phyloP scores from a whole-genome alignment of 2,329 filamentous ascomycete species.

The Beauveria pseudobassiana region DNA sequence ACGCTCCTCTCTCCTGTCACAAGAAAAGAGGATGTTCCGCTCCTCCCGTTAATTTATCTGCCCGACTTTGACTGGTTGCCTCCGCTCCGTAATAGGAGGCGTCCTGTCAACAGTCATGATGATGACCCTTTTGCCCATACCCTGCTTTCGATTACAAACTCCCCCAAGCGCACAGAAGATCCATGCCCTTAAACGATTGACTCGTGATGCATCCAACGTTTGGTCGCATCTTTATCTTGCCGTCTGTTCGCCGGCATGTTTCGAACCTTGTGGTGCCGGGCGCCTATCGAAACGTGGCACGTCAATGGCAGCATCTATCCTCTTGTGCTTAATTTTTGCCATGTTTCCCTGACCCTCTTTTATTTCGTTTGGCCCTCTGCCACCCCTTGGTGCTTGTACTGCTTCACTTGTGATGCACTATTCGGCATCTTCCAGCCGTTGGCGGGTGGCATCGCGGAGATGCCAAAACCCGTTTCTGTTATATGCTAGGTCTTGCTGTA shows the following conservation, averaged over 20 bases:
- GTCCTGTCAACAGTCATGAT: not conserved
- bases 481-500: not conserved
- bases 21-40: not conserved
- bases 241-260: slow-evolving; percentile 1
- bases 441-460: slow-evolving; percentile 1
- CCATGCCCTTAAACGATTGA: too few species aligned
- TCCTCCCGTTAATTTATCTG: slow-evolving; percentile 1
- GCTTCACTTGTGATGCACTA: slow-evolving; percentile 1
- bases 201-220: not conserved
- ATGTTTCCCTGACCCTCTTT: not conserved
- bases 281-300: not conserved
- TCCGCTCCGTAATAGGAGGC: not conserved
- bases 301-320: not conserved
- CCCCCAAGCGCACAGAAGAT: not conserved
- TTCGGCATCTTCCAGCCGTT: slow-evolving; percentile 10
- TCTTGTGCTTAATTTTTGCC: slow-evolving; percentile 3
- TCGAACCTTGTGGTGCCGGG: not conserved
- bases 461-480: not conserved
- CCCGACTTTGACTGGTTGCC: not conserved
- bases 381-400: slow-evolving; percentile 6
- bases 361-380: not conserved
- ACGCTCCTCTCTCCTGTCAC: not conserved
- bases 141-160: not conserved
- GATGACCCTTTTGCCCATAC: not conserved
- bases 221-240: not conserved